These are phyloP conservation scores for Diplodia intermedia DNA, from an alignment of 2,329 filamentous ascomycete genomes.

Conservation along the genomic window DNA sequence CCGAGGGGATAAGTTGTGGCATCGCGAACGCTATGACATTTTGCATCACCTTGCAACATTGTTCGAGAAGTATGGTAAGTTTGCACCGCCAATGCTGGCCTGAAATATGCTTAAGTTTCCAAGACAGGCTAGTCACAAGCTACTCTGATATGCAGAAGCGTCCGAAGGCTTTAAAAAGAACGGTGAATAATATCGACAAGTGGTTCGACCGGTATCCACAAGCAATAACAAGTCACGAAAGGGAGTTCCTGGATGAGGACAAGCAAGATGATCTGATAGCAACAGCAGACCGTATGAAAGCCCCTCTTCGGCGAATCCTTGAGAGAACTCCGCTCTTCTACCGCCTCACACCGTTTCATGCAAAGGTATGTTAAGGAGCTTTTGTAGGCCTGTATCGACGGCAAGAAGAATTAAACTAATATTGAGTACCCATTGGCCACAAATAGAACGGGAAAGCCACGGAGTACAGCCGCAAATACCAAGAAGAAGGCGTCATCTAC, in stretches of 20 bases:
- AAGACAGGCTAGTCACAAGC: background rate
- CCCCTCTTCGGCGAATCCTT: background rate
- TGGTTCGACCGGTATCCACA: background rate
- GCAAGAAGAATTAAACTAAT: too few relatives aligned
- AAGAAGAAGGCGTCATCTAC: background rate
- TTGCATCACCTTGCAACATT: background rate
- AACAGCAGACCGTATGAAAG: background rate
- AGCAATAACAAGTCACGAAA: conserved; percentile 1
- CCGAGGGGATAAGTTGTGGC: background rate
- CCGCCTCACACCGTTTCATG: background rate
- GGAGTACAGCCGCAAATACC: background rate
- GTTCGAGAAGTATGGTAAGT: conserved; percentile 4
- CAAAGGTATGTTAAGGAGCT: background rate
- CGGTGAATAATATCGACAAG: background rate
- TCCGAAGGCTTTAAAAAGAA: background rate
- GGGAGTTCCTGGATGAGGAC: background rate
- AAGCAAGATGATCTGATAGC: background rate
- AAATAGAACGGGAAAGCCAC: background rate
- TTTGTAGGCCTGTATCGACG: background rate
- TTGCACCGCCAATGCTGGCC: too few relatives aligned
- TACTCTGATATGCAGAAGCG: background rate
- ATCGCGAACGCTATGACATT: background rate
- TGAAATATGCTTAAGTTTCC: background rate
- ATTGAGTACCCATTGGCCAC: background rate
- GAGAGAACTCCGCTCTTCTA: background rate